A percentile compares a stretch with the other conserved stretches of the same genome.
These are phyloP conservation scores for Endoconidiophora polonica DNA, from an alignment of 2,329 filamentous ascomycete genomes.

Conservation along the genomic window DNA sequence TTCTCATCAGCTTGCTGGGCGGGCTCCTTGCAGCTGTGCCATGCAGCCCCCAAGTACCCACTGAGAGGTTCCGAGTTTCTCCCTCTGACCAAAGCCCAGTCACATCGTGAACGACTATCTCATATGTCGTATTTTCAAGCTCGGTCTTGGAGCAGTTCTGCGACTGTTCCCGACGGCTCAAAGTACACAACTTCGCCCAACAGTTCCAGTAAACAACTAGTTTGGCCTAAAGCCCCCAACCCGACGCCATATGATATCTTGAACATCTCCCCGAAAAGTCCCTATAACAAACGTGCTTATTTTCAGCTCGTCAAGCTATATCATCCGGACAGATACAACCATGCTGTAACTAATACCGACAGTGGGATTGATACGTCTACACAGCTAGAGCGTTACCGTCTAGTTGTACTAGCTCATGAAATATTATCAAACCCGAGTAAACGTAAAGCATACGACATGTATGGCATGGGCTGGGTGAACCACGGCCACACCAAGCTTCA, in stretches of 20 bases:
- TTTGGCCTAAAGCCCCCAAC: conserved; percentile 30
- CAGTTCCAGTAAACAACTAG: background rate
- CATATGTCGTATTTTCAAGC: no score
- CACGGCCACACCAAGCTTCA: conserved; percentile 31
- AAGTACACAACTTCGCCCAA: no score
- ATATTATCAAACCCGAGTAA: conserved; percentile 70
- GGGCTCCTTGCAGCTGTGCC: no score
- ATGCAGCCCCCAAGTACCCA: no score
- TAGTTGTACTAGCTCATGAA: conserved; percentile 74
- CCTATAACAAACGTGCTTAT: conserved; percentile 71
- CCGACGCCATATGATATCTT: conserved; percentile 91
- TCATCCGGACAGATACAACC: conserved; percentile 58
- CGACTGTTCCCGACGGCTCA: no score
- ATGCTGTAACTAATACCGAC: conserved; percentile 13
- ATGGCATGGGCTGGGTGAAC: conserved; percentile 67
- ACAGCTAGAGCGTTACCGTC: conserved; percentile 74
- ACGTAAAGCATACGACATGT: conserved; percentile 65
- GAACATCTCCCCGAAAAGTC: conserved; percentile 31
- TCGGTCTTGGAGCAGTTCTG: no score
- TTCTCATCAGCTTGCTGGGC: background rate
- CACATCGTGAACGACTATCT: no score
- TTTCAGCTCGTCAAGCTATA: conserved; percentile 91
- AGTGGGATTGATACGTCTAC: conserved; percentile 16
- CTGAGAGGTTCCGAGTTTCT: no score
- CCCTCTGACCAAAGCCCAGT: no score